Base-by-base conservation (phyloP, 495 filamentous ascomycete species). In the Aspergillus mulundensis region DNA sequence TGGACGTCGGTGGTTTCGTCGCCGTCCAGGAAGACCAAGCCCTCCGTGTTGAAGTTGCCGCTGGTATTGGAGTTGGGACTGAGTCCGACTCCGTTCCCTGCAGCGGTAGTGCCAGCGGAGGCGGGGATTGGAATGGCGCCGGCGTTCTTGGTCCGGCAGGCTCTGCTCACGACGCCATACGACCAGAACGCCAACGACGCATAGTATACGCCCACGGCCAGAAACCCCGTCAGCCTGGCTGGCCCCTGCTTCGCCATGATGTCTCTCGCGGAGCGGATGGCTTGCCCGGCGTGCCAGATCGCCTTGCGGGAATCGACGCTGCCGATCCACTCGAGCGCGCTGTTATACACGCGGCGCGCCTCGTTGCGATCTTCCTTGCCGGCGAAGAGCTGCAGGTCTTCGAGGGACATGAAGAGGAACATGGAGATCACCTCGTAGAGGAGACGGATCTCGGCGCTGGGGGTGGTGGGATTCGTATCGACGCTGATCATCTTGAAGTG, bases 381-480 rank as follows among this genome's bases (percentile, higher is more conserved):
- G 0, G 82, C 80, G 49, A 87, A 85, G 1, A 83, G 76, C 54
- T 88, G 84, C 0, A 87, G 74, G 47, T 87, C 84, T 49, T 86
- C 84, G 0, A 86, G 72, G 0, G 82, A 81, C 56, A 84, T 77
- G 64, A 86, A 72, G 0, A 87, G 67, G 57, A 82, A 75, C 76
- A 87, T 81, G 7, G 81, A 69, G 1, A 85, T 66, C 0, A 84
- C 69, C 54, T 87, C 77, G 5, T 82, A 65, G 1, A 85, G 60
- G 5, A 86, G 63, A 2, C 67, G 66, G 20, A 70, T 69, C 46
- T 75, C 67, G 11, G 67, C 62, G 7, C 63, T 53, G 15, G 59
- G 48, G 67, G 20, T 10, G 6, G 32, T 36, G 5, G 32, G 6
- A 2, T 7, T 15, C 12, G 32, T 14, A 10, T 36, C 32, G 11